These are phyloP conservation scores for Talaromyces sp. DNA, from an alignment of 2,329 filamentous ascomycete genomes.

Conservation along the genomic window DNA sequence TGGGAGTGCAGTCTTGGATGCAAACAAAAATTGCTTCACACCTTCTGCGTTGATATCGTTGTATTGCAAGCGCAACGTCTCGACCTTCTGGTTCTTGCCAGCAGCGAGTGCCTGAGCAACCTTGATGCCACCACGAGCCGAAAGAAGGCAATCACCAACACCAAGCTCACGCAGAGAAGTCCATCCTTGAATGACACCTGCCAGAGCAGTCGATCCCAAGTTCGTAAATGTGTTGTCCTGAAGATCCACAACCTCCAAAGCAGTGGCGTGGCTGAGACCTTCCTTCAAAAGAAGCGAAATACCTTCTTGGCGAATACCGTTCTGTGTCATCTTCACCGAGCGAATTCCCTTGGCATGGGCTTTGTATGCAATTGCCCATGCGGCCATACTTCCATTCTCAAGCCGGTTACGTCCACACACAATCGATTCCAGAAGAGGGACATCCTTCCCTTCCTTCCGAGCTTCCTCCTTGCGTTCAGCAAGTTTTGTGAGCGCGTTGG, in stretches of 20 bases:
- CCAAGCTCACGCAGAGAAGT: conserved; percentile 72
- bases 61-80: conserved; percentile 80
- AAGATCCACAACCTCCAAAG: conserved; percentile 74
- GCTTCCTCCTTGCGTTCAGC: conserved; percentile 79
- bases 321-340: conserved; percentile 95
- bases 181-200: conserved; percentile 71
- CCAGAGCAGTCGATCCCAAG: conserved; percentile 71
- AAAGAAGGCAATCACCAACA: conserved; percentile 81
- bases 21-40: conserved; percentile 65
- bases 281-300: conserved; percentile 75
- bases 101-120: conserved; percentile 68
- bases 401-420: conserved; percentile 94
- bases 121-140: conserved; percentile 68
- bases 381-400: conserved; percentile 92
- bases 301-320: conserved; percentile 92
- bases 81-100: conserved; percentile 72
- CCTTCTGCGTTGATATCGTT: conserved; percentile 84
- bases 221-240: conserved; percentile 97
- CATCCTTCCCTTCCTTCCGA: conserved; percentile 56
- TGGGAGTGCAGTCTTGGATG: conserved; percentile 64
- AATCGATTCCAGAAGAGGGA: conserved; percentile 88
- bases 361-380: conserved; percentile 84
- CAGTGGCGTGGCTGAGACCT: conserved; percentile 66
- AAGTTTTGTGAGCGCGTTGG: conserved; percentile 77
- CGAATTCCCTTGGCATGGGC: conserved; percentile 73